Percentiles rank a stretch among this genome's conserved stretches.
Conservation (phyloP, 768 basidiomycete genomes). For the Tricholoma matsutake region DNA sequence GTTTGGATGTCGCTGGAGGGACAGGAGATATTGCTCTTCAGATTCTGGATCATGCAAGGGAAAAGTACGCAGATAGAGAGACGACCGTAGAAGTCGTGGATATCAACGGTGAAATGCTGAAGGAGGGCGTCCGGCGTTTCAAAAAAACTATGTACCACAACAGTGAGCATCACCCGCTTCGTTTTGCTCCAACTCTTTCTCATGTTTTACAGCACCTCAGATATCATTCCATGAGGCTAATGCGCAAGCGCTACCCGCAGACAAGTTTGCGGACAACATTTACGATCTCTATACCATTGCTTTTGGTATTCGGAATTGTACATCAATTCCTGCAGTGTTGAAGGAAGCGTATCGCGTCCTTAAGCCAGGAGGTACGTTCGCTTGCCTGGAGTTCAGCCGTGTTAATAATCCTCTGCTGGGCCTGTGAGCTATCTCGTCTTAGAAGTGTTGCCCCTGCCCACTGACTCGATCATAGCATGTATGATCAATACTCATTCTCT, state of each 20-base stretch:
- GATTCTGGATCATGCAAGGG: constrained; percentile 86
- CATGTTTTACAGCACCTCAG: constrained; percentile 67
- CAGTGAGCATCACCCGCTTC: constrained; percentile 49
- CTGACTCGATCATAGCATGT: constrained; percentile 51
- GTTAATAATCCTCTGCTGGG: constrained; percentile 85
- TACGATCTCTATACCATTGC: constrained; percentile 98
- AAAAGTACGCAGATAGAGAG: constrained; percentile 87
- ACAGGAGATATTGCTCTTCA: constrained; percentile 97
- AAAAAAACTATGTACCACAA: constrained; percentile 99
- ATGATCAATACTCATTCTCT: constrained; percentile 94
- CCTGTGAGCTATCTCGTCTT: constrained; percentile 53
- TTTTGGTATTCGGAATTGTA: constrained; percentile 97
- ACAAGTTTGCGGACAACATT: constrained; percentile 72
- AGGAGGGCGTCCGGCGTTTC: constrained; percentile 85
- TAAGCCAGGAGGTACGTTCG: constrained; percentile 94
- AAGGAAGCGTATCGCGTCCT: constrained; percentile 90
- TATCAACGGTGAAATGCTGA: constrained; percentile 94
- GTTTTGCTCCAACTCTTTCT: background rate
- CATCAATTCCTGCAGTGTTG: constrained; percentile 84
- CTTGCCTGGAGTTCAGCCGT: constrained; percentile 94
- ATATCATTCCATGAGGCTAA: constrained; percentile 92
- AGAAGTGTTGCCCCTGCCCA: constrained; percentile 3
- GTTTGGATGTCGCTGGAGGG: constrained; percentile 96
- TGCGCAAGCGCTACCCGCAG: constrained; percentile 71
- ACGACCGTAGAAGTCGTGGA: constrained; percentile 88